These are phyloP conservation scores for Starmerella powellii DNA, from an alignment of 805 yeast species.

Conservation along the genomic window DNA sequence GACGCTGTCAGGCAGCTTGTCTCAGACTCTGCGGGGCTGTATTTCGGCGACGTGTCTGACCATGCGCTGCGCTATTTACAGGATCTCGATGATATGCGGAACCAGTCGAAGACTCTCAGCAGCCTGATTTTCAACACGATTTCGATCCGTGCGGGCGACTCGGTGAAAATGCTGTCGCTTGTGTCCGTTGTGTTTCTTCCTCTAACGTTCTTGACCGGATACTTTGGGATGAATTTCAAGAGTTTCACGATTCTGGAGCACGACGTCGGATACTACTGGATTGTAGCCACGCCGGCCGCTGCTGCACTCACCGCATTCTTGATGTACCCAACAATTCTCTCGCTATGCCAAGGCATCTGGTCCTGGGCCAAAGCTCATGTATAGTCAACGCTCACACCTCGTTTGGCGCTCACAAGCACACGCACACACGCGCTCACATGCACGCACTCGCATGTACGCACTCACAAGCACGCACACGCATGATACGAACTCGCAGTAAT, in stretches of 20 bases:
- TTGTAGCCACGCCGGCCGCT: slow-evolving; percentile 33
- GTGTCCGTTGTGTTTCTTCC: slow-evolving; percentile 51
- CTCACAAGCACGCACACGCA: not conserved
- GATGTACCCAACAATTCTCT: slow-evolving; percentile 20
- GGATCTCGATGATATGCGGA: slow-evolving; percentile 43
- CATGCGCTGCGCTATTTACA: slow-evolving; percentile 42
- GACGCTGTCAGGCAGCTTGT: slow-evolving; percentile 15
- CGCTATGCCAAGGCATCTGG: slow-evolving; percentile 12
- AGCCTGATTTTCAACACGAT: slow-evolving; percentile 46
- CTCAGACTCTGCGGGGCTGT: slow-evolving; percentile 36
- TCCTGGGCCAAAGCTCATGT: slow-evolving; percentile 21
- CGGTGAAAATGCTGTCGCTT: slow-evolving; percentile 43
- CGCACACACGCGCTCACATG: too few species aligned
- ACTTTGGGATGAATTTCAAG: slow-evolving; percentile 46
- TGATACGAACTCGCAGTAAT: too few species aligned
- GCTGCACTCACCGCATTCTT: slow-evolving; percentile 25
- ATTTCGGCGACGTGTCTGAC: slow-evolving; percentile 45
- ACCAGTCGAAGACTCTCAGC: slow-evolving; percentile 40
- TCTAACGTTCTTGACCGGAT: slow-evolving; percentile 48
- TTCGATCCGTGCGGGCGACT: slow-evolving; percentile 42
- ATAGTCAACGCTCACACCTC: not conserved
- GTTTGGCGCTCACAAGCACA: too few species aligned
- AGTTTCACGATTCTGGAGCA: slow-evolving; percentile 33
- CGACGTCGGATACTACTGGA: slow-evolving; percentile 38
- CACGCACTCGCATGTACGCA: too few species aligned